Percentiles rank a stretch among this genome's conserved stretches.
Evolutionary conservation across 371 early-diverging fungal species (phyloP).

Genomic region (Rhizopus sp.): DNA sequence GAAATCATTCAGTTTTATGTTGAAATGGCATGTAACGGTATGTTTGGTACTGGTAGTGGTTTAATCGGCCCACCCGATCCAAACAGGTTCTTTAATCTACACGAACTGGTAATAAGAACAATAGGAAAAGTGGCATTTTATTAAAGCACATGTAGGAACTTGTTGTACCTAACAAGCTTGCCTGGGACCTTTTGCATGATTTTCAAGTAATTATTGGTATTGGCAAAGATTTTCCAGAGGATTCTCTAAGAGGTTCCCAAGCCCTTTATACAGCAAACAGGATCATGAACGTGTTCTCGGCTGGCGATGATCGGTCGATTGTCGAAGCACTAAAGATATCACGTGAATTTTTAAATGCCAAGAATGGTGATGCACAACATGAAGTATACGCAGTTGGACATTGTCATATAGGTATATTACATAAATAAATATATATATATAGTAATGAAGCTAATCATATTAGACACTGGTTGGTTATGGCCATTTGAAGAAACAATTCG

Average conservation of each 20-base stretch:
- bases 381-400: conserved; percentile 38
- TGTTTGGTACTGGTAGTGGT: conserved; percentile 77
- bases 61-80: conserved; percentile 69
- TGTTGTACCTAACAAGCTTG: conserved; percentile 69
- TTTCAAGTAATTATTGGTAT: conserved; percentile 80
- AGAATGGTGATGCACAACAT: conserved; percentile 42
- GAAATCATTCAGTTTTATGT: conserved; percentile 76
- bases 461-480: conserved; percentile 74
- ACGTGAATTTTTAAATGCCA: conserved; percentile 60
- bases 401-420: conserved; percentile 33
- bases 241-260: conserved; percentile 71
- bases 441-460: conserved; percentile 1
- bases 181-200: conserved; percentile 74
- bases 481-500: conserved; percentile 93
- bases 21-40: conserved; percentile 90
- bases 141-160: conserved; percentile 48
- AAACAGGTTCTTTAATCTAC: conserved; percentile 54
- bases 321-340: conserved; percentile 56
- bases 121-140: too few relatives aligned
- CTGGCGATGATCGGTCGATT: conserved; percentile 52
- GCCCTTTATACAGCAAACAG: conserved; percentile 83
- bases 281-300: conserved; percentile 74
- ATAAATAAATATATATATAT: neutral
- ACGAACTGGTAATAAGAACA: conserved; percentile 32
- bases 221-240: conserved; percentile 72